These are phyloP conservation scores for Cicer chorassanicum DNA, from an alignment of 306 rosid species.

Conservation along the genomic window DNA sequence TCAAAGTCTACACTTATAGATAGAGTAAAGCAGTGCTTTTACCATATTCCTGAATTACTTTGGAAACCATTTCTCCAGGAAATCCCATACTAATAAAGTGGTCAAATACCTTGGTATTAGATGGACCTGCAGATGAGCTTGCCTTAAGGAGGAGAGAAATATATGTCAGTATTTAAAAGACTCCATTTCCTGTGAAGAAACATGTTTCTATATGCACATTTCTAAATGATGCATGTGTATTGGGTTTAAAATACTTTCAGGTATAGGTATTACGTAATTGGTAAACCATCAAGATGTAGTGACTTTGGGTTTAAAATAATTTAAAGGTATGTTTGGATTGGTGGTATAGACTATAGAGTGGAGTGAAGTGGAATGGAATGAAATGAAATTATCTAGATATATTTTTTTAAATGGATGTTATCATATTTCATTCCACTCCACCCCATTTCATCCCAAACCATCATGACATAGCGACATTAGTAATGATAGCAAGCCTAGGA, in stretches of 20 bases:
- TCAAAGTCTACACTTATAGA: conserved; percentile 32
- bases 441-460: not conserved
- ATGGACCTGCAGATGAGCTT: conserved; percentile 67
- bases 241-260: conserved; percentile 13
- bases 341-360: too few species aligned
- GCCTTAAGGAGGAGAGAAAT: conserved; percentile 55
- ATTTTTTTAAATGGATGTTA: too few species aligned
- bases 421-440: too few species aligned
- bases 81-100: conserved; percentile 83
- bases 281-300: conserved; percentile 25
- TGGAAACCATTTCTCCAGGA: conserved; percentile 67
- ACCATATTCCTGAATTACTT: conserved; percentile 84
- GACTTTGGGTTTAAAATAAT: not conserved
- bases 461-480: not conserved
- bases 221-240: conserved; percentile 17
- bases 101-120: conserved; percentile 69
- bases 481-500: conserved; percentile 3
- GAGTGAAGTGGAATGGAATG: too few species aligned
- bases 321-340: not conserved
- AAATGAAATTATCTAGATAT: too few species aligned
- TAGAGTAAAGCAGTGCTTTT: conserved; percentile 45
- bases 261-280: not conserved
- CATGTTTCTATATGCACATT: conserved; percentile 21
- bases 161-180: conserved; percentile 41
- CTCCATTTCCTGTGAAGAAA: not conserved